Evolutionary conservation across 441 rosid species (phyloP).

Genomic region (Kokia cookei): DNA sequence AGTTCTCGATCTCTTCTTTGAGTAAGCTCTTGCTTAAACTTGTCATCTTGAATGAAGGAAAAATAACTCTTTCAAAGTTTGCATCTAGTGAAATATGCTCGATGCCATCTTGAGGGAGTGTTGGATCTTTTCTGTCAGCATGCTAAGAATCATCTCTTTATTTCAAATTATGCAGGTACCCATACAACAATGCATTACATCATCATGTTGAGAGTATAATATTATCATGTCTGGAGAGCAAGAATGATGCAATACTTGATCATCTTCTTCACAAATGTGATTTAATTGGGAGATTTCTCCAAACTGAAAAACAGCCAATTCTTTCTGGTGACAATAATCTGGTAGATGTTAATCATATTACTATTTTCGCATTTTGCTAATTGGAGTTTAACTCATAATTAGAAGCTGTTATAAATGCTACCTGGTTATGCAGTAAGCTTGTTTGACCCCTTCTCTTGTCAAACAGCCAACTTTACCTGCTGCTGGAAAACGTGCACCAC

Average conservation of each 20-base stretch:
- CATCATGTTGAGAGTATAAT: slow-evolving; percentile 93
- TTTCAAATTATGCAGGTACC: slow-evolving; percentile 60
- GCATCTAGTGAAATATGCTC: background rate
- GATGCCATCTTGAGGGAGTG: background rate
- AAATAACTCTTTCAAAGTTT: background rate
- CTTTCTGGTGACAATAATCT: slow-evolving; percentile 45
- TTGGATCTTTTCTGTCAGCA: background rate
- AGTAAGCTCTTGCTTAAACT: slow-evolving; percentile 41
- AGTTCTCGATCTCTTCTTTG: slow-evolving; percentile 80
- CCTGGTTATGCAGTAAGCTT: slow-evolving; percentile 54
- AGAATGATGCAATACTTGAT: slow-evolving; percentile 53
- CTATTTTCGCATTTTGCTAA: background rate
- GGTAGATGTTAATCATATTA: slow-evolving; percentile 29
- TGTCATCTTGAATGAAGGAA: slow-evolving; percentile 1
- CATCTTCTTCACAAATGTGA: slow-evolving; percentile 82
- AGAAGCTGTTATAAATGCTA: background rate
- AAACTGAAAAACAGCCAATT: slow-evolving; percentile 57
- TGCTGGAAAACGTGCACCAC: slow-evolving; percentile 61
- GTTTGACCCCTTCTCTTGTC: slow-evolving; percentile 32
- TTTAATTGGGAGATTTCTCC: slow-evolving; percentile 73
- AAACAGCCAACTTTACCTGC: slow-evolving; percentile 65
- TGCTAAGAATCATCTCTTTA: slow-evolving; percentile 9
- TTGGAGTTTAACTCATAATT: background rate
- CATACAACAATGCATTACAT: slow-evolving; percentile 89
- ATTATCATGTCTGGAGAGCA: slow-evolving; percentile 76